A percentile compares a stretch with the other conserved stretches of the same genome.
These are phyloP conservation scores for Polytolypa hystricis DNA, from an alignment of 2,329 filamentous ascomycete genomes.

Conservation along the genomic window DNA sequence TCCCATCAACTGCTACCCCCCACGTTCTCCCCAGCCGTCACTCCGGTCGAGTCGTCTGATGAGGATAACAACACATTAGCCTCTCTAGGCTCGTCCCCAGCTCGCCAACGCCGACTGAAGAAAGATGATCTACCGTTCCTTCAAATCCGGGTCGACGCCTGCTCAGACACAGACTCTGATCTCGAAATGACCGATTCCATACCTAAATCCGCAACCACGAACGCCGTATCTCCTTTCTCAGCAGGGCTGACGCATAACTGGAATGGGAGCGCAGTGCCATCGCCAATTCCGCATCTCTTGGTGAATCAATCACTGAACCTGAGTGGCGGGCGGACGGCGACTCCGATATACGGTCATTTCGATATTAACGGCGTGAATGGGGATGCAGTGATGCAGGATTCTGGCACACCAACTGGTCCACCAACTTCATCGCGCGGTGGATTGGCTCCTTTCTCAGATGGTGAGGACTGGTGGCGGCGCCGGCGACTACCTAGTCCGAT, in stretches of 20 bases:
- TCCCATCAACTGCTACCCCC: slow-evolving; percentile 12
- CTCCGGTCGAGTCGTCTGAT: slow-evolving; percentile 27
- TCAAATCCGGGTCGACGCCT: slow-evolving; percentile 5
- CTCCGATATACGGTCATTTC: slow-evolving; percentile 22
- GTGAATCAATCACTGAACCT: slow-evolving; percentile 22
- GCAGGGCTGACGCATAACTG: slow-evolving; percentile 12
- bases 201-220: slow-evolving; percentile 9
- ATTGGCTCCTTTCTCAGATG: background rate
- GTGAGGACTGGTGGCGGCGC: slow-evolving; percentile 10
- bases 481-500: slow-evolving; percentile 30
- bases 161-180: slow-evolving; percentile 16
- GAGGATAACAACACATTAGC: slow-evolving; percentile 17
- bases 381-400: slow-evolving; percentile 10
- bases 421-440: background rate
- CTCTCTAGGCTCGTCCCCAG: background rate
- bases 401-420: background rate
- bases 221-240: slow-evolving; percentile 14
- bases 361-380: slow-evolving; percentile 15
- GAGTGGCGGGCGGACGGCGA: slow-evolving; percentile 19
- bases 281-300: slow-evolving; percentile 21
- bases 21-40: slow-evolving; percentile 20
- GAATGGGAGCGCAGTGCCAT: slow-evolving; percentile 15
- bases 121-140: slow-evolving; percentile 4
- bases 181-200: slow-evolving; percentile 19
- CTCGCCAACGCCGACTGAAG: background rate